Evolutionary conservation across 108 stramenopile genomes (phyloP).

Genomic region (Nitzschia inconspicua): DNA sequence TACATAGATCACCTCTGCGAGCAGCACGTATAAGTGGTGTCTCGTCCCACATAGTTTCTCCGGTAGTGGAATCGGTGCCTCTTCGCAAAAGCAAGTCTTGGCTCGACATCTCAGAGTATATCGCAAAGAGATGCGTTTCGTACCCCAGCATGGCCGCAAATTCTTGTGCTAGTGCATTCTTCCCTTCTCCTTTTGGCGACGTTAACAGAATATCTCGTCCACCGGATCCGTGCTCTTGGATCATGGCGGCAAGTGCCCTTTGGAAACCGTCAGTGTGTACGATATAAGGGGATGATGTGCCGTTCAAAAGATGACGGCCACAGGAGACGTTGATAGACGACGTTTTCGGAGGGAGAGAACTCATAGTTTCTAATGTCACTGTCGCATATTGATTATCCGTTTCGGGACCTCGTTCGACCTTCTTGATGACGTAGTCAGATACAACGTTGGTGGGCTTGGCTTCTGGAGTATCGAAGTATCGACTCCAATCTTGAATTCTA

Average conservation of each 20-base stretch:
- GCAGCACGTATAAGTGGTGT: conserved; percentile 74
- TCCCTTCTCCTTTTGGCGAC: conserved; percentile 70
- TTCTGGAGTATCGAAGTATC: background rate
- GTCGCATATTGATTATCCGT: background rate
- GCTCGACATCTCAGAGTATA: conserved; percentile 72
- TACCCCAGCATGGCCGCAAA: conserved; percentile 47
- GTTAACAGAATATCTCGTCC: conserved; percentile 62
- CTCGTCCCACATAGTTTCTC: conserved; percentile 76
- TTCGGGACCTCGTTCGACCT: background rate
- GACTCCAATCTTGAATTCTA: background rate
- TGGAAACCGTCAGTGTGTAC: conserved; percentile 41
- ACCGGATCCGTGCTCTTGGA: conserved; percentile 45
- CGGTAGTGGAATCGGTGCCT: conserved; percentile 51
- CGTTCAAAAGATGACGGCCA: background rate
- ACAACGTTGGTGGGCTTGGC: background rate
- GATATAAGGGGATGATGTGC: conserved; percentile 13
- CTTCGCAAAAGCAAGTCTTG: conserved; percentile 77
- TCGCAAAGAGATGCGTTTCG: conserved; percentile 45
- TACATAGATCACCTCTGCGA: conserved; percentile 38
- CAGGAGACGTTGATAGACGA: background rate
- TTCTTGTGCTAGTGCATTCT: conserved; percentile 47
- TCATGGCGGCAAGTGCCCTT: conserved; percentile 33
- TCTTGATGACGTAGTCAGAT: background rate
- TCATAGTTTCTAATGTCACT: background rate
- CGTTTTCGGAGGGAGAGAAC: background rate